These are phyloP conservation scores for Berberis vulgaris DNA, from an alignment of 164 flowering plant genomes.

Conservation along the genomic window DNA sequence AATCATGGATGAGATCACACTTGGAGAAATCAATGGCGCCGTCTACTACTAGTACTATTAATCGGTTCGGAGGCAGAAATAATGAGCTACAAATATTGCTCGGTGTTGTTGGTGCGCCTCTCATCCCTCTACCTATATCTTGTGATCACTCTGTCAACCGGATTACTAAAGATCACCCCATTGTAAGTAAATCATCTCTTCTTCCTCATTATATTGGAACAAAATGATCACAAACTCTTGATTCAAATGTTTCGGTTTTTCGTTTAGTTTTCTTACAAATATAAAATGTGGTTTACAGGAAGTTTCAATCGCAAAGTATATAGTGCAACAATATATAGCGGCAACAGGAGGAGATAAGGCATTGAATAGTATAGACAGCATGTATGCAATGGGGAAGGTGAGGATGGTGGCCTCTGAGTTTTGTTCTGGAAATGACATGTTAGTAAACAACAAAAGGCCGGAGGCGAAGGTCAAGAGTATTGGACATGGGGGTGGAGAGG, in stretches of 20 bases:
- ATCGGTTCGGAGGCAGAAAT: conserved; percentile 31
- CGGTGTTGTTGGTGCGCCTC: conserved; percentile 79
- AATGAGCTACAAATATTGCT: conserved; percentile 73
- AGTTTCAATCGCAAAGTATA: conserved; percentile 78
- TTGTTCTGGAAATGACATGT: conserved; percentile 28
- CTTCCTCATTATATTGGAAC: no score
- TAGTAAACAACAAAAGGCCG: conserved; percentile 9
- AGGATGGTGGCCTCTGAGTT: conserved; percentile 59
- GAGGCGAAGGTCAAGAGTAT: conserved; percentile 30
- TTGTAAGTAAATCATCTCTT: conserved; percentile 34
- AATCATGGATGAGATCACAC: conserved; percentile 53
- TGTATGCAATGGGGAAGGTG: conserved; percentile 94
- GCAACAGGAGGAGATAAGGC: conserved; percentile 76
- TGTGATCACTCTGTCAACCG: conserved; percentile 20
- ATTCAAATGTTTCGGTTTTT: neutral
- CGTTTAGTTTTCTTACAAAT: neutral
- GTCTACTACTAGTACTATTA: neutral
- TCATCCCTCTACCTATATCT: conserved; percentile 60
- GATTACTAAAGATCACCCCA: conserved; percentile 56
- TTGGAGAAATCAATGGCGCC: conserved; percentile 19
- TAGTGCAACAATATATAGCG: conserved; percentile 82
- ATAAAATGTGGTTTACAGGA: conserved; percentile 35
- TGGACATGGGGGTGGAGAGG: conserved; percentile 43
- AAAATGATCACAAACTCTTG: no score
- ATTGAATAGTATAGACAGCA: conserved; percentile 48